Conservation (phyloP, 257 asterid species). For the Primulina tabacum region DNA sequence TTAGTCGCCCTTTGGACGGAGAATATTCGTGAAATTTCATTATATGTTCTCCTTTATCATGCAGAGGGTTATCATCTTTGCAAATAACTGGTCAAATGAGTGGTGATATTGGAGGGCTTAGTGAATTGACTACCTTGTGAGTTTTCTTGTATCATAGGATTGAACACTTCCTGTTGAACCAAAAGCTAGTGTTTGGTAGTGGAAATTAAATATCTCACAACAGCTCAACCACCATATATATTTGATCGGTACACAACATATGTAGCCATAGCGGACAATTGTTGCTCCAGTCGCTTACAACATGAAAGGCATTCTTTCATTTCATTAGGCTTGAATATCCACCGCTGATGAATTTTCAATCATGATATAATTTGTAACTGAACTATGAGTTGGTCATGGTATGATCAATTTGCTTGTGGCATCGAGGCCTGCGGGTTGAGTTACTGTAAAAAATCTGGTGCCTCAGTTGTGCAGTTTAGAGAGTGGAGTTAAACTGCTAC, state of each 20-base stretch:
- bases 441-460: not conserved
- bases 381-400: no score
- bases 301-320: no score
- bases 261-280: no score
- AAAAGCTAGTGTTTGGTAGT: not conserved
- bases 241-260: no score
- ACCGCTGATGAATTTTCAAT: not conserved
- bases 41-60: conserved; percentile 3
- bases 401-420: not conserved
- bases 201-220: no score
- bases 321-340: not conserved
- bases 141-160: conserved; percentile 29
- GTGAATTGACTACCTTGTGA: conserved; percentile 75
- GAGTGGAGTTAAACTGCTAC: no score
- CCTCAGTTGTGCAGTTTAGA: no score
- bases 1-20: not conserved
- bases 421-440: not conserved
- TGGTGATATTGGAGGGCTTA: conserved; percentile 84
- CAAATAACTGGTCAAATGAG: conserved; percentile 65
- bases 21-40: not conserved
- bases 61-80: conserved; percentile 88
- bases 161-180: not conserved
- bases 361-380: not conserved
- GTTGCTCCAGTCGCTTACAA: no score
- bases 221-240: no score